These are phyloP conservation scores for Hemisphaericaspora lyxosophila DNA, from an alignment of 1,139 yeast species.

Conservation along the genomic window DNA sequence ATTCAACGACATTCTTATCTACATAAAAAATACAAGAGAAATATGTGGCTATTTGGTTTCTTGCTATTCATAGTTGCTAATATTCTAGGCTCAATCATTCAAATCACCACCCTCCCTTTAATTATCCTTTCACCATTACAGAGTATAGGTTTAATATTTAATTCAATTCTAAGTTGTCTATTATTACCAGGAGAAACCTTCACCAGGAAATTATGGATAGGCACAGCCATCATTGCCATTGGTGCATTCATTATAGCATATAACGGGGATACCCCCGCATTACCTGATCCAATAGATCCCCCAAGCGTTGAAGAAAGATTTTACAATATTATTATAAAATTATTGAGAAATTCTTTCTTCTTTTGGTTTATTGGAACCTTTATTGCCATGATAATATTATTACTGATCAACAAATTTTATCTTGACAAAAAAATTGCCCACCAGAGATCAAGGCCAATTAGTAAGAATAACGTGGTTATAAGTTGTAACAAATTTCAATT, in stretches of 20 bases:
- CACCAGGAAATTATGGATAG: constrained; percentile 55
- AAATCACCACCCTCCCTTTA: constrained; percentile 79
- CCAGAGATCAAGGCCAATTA: constrained; percentile 9
- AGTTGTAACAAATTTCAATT: constrained; percentile 23
- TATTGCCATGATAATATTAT: constrained; percentile 25
- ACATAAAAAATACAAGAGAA: constrained; percentile 47
- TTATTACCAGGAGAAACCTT: constrained; percentile 68
- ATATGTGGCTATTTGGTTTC: constrained; percentile 78
- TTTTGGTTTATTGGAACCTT: constrained; percentile 42
- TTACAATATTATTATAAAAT: constrained; percentile 24
- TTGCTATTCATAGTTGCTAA: constrained; percentile 70
- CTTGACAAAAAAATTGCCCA: constrained; percentile 9
- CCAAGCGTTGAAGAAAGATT: constrained; percentile 27
- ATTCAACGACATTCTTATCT: constrained; percentile 9
- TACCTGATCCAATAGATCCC: constrained; percentile 22
- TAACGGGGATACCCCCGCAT: constrained; percentile 47
- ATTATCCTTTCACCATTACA: constrained; percentile 81
- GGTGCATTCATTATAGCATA: constrained; percentile 85
- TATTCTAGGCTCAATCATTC: constrained; percentile 78
- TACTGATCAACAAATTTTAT: constrained; percentile 22
- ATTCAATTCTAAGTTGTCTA: constrained; percentile 68
- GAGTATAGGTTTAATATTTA: constrained; percentile 84
- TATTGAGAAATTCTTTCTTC: constrained; percentile 30
- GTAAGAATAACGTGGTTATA: constrained; percentile 10
- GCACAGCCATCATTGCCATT: constrained; percentile 65